A percentile compares a stretch with the other conserved stretches of the same genome.
phyloP scores from a whole-genome alignment of 345 rosid species.

The Bruguiera sexangula region DNA sequence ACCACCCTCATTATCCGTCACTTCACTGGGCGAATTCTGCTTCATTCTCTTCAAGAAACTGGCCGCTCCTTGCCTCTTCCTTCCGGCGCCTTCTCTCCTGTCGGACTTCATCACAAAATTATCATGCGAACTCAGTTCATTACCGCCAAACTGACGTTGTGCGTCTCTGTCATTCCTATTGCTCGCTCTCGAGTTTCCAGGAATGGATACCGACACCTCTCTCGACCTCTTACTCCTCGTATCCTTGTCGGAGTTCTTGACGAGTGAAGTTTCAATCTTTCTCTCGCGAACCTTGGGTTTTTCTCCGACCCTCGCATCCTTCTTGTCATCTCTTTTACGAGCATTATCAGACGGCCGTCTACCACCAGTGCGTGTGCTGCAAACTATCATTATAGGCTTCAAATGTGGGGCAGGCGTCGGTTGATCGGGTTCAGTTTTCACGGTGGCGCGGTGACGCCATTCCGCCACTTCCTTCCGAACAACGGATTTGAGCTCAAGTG shows the following conservation, averaged over 20 bases:
- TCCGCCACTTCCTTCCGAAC: conserved; percentile 43
- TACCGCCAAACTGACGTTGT: conserved; percentile 39
- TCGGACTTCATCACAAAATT: conserved; percentile 30
- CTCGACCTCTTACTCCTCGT: conserved; percentile 33
- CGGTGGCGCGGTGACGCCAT: conserved; percentile 12
- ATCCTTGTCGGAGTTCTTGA: conserved; percentile 20
- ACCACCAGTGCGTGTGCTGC: conserved; percentile 27
- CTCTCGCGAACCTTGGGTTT: conserved; percentile 16
- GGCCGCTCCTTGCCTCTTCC: conserved; percentile 44
- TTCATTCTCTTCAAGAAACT: conserved; percentile 50
- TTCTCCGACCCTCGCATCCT: conserved; percentile 19
- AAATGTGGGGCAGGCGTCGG: neutral
- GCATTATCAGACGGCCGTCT: conserved; percentile 21
- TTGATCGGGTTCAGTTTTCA: conserved; percentile 20
- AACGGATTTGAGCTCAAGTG: conserved; percentile 42
- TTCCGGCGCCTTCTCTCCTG: conserved; percentile 29
- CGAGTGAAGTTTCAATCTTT: conserved; percentile 8
- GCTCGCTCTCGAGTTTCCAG: conserved; percentile 20
- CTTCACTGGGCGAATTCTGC: conserved; percentile 40
- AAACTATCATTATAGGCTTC: conserved; percentile 29
- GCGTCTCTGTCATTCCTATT: conserved; percentile 25
- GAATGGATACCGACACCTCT: conserved; percentile 20
- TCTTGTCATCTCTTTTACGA: conserved; percentile 16
- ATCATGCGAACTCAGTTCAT: conserved; percentile 55
- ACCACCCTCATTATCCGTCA: conserved; percentile 11